These are phyloP conservation scores for Didymella lethalis DNA, from an alignment of 2,329 filamentous ascomycete genomes.

Conservation along the genomic window DNA sequence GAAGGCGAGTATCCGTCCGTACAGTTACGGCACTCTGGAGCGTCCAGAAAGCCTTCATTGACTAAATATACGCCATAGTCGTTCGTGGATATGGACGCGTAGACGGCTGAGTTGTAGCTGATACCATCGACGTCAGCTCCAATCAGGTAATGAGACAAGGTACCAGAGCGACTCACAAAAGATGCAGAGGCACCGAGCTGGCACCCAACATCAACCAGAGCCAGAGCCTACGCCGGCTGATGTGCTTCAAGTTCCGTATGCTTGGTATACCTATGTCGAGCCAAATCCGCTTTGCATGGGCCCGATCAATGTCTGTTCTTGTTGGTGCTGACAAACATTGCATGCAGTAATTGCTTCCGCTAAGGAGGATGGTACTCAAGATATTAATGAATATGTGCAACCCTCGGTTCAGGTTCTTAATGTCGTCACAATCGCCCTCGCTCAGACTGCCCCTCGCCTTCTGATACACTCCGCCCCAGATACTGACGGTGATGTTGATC, in stretches of 20 bases:
- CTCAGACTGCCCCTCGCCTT: neutral
- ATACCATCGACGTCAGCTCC: neutral
- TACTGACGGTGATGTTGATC: conserved; percentile 2
- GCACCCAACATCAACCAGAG: conserved; percentile 25
- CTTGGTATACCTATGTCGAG: conserved; percentile 32
- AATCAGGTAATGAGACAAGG: too few relatives aligned
- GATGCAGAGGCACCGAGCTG: conserved; percentile 30
- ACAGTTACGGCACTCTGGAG: neutral
- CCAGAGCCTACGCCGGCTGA: conserved; percentile 15
- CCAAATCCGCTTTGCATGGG: conserved; percentile 47
- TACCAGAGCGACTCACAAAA: conserved; percentile 13
- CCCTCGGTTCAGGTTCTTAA: conserved; percentile 1
- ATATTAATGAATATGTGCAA: conserved; percentile 59
- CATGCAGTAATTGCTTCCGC: conserved; percentile 61
- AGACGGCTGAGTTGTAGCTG: conserved; percentile 38
- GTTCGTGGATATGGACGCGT: conserved; percentile 22
- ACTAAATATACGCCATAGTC: conserved; percentile 5
- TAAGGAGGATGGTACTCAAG: conserved; percentile 55
- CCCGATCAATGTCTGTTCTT: conserved; percentile 57
- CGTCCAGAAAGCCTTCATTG: neutral
- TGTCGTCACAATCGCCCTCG: conserved; percentile 5
- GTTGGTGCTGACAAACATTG: conserved; percentile 61
- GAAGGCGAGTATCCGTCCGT: neutral
- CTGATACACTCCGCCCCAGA: conserved; percentile 5
- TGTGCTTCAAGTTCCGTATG: conserved; percentile 26